These are phyloP conservation scores for Pulicaria dysenterica DNA, from an alignment of 129 eudicot species.

Conservation along the genomic window DNA sequence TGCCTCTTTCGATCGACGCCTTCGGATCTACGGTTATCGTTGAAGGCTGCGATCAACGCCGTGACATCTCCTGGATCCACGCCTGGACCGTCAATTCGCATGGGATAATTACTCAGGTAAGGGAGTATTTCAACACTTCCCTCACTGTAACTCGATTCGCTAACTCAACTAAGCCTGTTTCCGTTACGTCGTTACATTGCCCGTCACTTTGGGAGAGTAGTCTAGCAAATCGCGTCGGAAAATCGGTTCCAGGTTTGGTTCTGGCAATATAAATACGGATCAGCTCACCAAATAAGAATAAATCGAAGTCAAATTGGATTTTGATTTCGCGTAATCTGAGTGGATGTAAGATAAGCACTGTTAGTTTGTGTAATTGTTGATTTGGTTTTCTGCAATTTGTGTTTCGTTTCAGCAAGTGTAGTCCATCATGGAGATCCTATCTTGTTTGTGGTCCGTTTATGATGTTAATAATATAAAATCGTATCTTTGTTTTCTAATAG, in stretches of 20 bases:
- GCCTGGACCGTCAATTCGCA: slow-evolving; percentile 86
- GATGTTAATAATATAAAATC: slow-evolving; percentile 18
- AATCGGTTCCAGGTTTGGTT: slow-evolving; percentile 88
- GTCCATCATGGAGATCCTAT: slow-evolving; percentile 24
- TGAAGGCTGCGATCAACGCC: slow-evolving; percentile 76
- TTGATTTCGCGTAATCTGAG: slow-evolving; percentile 3
- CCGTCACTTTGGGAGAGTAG: slow-evolving; percentile 90
- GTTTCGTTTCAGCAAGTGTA: slow-evolving; percentile 10
- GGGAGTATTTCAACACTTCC: slow-evolving; percentile 94
- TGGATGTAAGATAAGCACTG: slow-evolving; percentile 30
- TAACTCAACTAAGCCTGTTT: slow-evolving; percentile 17
- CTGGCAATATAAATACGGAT: slow-evolving; percentile 49
- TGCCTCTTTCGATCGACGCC: slow-evolving; percentile 62
- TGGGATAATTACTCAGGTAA: slow-evolving; percentile 93
- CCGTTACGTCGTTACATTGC: slow-evolving; percentile 53
- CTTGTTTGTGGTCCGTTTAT: slow-evolving; percentile 27
- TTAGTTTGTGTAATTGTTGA: slow-evolving; percentile 26
- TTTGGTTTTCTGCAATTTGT: slow-evolving; percentile 4
- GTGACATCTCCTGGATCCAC: slow-evolving; percentile 86
- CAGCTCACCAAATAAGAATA: neutral
- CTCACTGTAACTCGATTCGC: slow-evolving; percentile 63
- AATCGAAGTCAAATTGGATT: neutral
- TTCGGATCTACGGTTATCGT: slow-evolving; percentile 80
- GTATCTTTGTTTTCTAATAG: slow-evolving; percentile 19
- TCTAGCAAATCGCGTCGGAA: slow-evolving; percentile 66